These are phyloP conservation scores for Castanea sativa DNA, from an alignment of 306 rosid species.

Conservation along the genomic window DNA sequence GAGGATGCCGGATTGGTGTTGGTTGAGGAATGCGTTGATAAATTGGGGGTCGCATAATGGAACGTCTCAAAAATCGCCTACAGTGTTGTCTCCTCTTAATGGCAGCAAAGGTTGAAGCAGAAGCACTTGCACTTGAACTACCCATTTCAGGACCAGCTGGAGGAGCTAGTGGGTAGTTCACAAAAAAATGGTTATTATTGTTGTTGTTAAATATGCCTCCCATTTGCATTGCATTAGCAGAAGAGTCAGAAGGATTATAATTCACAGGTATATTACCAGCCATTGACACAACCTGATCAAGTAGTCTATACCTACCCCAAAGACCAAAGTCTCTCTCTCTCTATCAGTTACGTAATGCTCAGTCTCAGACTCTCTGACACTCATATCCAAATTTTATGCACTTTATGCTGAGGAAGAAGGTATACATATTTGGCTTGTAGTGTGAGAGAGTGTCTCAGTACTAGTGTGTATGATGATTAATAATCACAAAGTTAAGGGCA, in stretches of 20 bases:
- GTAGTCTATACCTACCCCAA: too few species aligned
- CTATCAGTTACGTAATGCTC: not conserved
- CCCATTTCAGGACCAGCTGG: too few species aligned
- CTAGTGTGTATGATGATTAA: too few species aligned
- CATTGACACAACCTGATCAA: not conserved
- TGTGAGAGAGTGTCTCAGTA: not conserved
- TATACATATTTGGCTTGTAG: not conserved
- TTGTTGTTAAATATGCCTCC: not conserved
- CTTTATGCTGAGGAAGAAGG: not conserved
- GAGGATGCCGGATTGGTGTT: not conserved
- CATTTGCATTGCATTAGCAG: too few species aligned
- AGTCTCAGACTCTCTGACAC: not conserved
- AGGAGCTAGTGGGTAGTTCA: not conserved
- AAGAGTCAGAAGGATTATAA: not conserved
- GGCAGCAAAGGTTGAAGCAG: not conserved
- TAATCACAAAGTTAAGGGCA: too few species aligned
- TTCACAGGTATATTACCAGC: not conserved
- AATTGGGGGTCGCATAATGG: not conserved
- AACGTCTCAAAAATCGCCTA: not conserved
- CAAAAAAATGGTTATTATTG: not conserved
- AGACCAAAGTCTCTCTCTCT: not conserved
- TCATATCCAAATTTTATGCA: not conserved
- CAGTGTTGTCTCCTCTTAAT: not conserved
- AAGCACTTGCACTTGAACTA: too few species aligned
- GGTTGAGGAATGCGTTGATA: not conserved